Conservation (phyloP, 2,329 filamentous ascomycete species). For the Neoarthrinium moseri region DNA sequence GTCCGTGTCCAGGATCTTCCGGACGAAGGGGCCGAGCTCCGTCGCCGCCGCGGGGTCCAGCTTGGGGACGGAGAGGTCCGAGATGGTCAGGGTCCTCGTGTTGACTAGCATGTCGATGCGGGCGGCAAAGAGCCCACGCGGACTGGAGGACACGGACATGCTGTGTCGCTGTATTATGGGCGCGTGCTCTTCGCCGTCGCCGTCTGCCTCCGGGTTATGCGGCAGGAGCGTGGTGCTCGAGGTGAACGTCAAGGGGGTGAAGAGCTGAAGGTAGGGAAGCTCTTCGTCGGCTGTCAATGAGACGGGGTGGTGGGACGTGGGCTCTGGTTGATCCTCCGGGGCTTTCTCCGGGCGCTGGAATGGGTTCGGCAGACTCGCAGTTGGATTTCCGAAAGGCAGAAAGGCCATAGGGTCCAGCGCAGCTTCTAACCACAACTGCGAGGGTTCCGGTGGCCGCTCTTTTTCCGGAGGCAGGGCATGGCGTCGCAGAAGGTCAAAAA, state of each 20-base stretch:
- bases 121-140: constrained; percentile 56
- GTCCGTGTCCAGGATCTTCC: constrained; percentile 34
- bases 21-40: constrained; percentile 57
- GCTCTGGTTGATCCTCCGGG: constrained; percentile 34
- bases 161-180: constrained; percentile 52
- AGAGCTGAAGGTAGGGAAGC: constrained; percentile 67
- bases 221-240: constrained; percentile 51
- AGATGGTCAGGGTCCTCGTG: constrained; percentile 48
- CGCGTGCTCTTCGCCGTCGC: constrained; percentile 16
- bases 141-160: constrained; percentile 50
- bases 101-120: constrained; percentile 59
- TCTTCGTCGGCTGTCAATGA: constrained; percentile 63
- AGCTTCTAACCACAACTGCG: constrained; percentile 43
- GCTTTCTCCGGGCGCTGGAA: constrained; percentile 23
- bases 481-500: constrained; percentile 40
- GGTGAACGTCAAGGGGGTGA: constrained; percentile 65
- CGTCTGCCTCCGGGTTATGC: constrained; percentile 15
- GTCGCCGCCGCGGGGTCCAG: constrained; percentile 57
- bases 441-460: constrained; percentile 25
- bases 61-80: constrained; percentile 49
- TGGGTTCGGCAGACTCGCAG: constrained; percentile 21
- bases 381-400: constrained; percentile 47
- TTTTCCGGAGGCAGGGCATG: constrained; percentile 38
- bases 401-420: constrained; percentile 51
- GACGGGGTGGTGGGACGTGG: constrained; percentile 64